Percentiles rank a stretch among this genome's conserved stretches.
These are phyloP conservation scores for Cephalotrichum gorgonifer DNA, from an alignment of 2,329 filamentous ascomycete genomes.

Conservation along the genomic window DNA sequence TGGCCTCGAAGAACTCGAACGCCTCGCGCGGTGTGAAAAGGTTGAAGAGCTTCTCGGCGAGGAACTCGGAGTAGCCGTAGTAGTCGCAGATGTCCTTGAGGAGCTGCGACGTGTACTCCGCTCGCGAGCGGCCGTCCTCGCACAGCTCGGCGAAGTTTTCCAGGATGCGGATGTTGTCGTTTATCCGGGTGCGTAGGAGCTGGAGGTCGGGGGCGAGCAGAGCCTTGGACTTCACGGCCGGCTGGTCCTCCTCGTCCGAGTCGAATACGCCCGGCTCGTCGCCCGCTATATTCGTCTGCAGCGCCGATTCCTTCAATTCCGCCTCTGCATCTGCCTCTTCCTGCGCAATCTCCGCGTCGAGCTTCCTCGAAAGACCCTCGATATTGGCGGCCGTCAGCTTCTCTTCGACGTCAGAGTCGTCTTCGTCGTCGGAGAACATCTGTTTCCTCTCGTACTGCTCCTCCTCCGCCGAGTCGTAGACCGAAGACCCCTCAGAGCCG, in stretches of 20 bases:
- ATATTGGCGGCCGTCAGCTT: constrained; percentile 93
- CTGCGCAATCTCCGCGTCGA: constrained; percentile 67
- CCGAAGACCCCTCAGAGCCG: constrained; percentile 38
- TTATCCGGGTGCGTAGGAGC: constrained; percentile 77
- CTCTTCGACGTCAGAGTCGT: constrained; percentile 80
- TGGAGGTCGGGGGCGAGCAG: constrained; percentile 82
- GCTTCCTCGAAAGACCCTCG: constrained; percentile 73
- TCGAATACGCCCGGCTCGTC: constrained; percentile 44
- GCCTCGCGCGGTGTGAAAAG: constrained; percentile 90
- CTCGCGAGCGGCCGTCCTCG: constrained; percentile 69
- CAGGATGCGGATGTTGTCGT: constrained; percentile 83
- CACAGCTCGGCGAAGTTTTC: constrained; percentile 78
- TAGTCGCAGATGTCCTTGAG: constrained; percentile 90
- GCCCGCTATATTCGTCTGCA: constrained; percentile 89
- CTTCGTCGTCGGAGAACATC: constrained; percentile 94
- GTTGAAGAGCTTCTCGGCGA: constrained; percentile 92
- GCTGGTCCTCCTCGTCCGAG: constrained; percentile 47
- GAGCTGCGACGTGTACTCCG: constrained; percentile 80
- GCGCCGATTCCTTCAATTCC: constrained; percentile 72
- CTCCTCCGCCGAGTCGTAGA: constrained; percentile 64
- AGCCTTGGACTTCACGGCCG: constrained; percentile 46
- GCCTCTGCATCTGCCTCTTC: constrained; percentile 76
- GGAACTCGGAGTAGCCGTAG: constrained; percentile 88
- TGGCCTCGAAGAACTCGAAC: constrained; percentile 97
- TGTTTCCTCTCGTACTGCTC: constrained; percentile 35